These are phyloP conservation scores for Rubia peregrina DNA, from an alignment of 305 asterid species.

Conservation along the genomic window DNA sequence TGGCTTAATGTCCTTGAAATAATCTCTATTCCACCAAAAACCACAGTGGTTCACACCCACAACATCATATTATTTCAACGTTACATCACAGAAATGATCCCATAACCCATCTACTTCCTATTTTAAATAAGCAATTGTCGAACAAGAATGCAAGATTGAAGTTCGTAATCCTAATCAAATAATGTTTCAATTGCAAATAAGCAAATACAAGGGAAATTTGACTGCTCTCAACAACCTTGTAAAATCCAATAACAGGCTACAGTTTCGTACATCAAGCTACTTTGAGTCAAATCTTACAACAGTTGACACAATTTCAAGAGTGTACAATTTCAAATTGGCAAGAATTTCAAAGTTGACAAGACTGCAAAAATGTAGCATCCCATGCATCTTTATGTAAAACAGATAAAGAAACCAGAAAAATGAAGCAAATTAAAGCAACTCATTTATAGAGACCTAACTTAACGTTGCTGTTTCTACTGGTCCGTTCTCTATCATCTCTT, in stretches of 20 bases:
- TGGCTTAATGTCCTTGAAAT: no score
- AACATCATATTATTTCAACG: background rate
- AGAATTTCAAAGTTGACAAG: background rate
- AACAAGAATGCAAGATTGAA: background rate
- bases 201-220: background rate
- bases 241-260: background rate
- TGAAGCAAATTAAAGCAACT: background rate
- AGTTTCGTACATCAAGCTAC: no score
- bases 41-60: background rate
- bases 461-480: conserved; percentile 23
- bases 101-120: background rate
- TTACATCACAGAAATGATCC: background rate
- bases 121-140: background rate
- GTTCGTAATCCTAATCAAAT: background rate
- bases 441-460: conserved; percentile 8
- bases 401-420: background rate
- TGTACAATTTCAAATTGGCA: background rate
- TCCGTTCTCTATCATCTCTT: conserved; percentile 31
- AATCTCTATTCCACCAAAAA: no score
- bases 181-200: background rate
- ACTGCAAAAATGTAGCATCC: background rate
- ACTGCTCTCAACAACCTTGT: background rate
- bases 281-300: background rate
- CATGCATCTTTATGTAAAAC: background rate
- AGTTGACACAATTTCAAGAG: background rate